Evolutionary conservation across 805 yeast species (phyloP), one percentile per base, ranked within the genome.

Genomic region (Phaffomyces thermotolerans): DNA sequence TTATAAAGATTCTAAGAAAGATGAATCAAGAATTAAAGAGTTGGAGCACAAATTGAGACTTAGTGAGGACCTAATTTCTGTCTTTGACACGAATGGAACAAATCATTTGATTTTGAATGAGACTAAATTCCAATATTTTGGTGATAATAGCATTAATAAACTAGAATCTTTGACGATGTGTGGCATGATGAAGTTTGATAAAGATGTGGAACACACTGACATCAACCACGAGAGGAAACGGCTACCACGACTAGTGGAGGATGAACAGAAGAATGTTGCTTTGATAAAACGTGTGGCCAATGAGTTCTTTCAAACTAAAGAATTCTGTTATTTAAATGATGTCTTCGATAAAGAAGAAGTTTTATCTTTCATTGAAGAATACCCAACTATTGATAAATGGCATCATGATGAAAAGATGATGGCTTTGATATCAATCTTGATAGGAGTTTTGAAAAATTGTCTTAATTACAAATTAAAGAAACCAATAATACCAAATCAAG

Each of bases 51-150:
- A 46, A 20, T 27, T 56, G 14, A 46, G 40, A 4, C 33, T 37
- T 1, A 48, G 52, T 3, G 51, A 53, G 17, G 60, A 53, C 18
- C 29, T 54, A 34, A 45, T 56, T 5, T 56, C 60, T 1, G 53
- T 53, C 9, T 53, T 56, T 41, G 58, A 56, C 35, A 48, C 56
- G 0, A 41, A 41, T 23, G 54, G 51, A 2, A 33, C 25, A 4
- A 27, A 12, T 1, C 27, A 34, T 29, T 23, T 36, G 4, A 17
- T 8, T 9, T 10, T 14, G 5, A 34, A 37, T 24, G 47, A 40
- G 24, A 15, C 49, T 3, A 29, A 20, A 13, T 25, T 24, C 2
- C 46, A 45, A 14, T 46, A 47, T 34, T 51, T 44, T 32, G 54
- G 53, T 18, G 40, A 40, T 1, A 39, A 47, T 25, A 47, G 53